Conservation (phyloP, 306 rosid genomes). For the Inga oerstediana region DNA sequence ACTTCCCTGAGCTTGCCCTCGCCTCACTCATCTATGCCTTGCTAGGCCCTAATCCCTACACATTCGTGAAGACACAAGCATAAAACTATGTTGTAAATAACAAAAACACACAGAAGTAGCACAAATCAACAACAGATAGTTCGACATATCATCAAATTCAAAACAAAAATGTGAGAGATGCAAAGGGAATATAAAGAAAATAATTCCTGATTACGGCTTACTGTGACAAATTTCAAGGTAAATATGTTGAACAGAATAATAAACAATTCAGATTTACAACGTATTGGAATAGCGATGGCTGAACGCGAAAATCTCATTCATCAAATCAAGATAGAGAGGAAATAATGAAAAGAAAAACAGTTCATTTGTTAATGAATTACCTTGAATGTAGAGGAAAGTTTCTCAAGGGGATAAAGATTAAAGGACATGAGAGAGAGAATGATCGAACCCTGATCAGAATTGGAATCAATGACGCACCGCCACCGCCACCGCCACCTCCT, state of each 20-base stretch:
- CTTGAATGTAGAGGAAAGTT: constrained; percentile 29
- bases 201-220: neutral
- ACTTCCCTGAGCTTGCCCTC: constrained; percentile 37
- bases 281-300: neutral
- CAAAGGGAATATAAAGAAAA: neutral
- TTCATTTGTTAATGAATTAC: neutral
- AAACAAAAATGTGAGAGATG: neutral
- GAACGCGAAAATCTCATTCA: neutral
- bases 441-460: constrained; percentile 18
- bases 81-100: neutral
- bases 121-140: constrained; percentile 1
- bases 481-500: constrained; percentile 32
- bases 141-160: neutral
- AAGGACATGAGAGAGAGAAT: constrained; percentile 28
- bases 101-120: neutral
- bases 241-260: neutral
- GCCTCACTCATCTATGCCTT: constrained; percentile 36
- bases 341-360: neutral
- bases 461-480: constrained; percentile 1
- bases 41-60: constrained; percentile 16
- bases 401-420: constrained; percentile 34
- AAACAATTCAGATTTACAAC: neutral
- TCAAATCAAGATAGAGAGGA: neutral
- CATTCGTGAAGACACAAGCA: neutral
- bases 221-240: constrained; percentile 18